Evolutionary conservation across 768 basidiomycete species (phyloP).

Genomic region (Psilocybe subaeruginosa): DNA sequence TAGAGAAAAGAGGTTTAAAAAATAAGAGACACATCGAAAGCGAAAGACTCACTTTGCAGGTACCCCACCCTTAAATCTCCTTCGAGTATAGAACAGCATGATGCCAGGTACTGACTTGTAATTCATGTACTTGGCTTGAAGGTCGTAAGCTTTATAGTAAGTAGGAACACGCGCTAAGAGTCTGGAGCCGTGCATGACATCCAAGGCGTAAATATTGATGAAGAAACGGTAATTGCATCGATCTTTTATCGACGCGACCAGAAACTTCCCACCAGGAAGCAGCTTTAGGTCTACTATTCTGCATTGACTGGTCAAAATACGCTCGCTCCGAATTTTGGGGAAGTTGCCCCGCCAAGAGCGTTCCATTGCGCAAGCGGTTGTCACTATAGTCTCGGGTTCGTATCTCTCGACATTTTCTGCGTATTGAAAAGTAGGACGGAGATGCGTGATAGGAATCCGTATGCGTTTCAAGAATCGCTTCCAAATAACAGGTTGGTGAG

Average conservation of each 20-base stretch:
- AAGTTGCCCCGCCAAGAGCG: constrained; percentile 55
- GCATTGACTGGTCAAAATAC: constrained; percentile 33
- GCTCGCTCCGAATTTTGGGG: constrained; percentile 34
- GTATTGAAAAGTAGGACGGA: constrained; percentile 61
- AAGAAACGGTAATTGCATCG: constrained; percentile 45
- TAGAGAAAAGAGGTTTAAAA: background rate
- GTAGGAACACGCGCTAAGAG: constrained; percentile 54
- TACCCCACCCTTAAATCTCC: constrained; percentile 33
- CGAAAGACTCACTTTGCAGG: constrained; percentile 21
- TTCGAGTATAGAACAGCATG: constrained; percentile 54
- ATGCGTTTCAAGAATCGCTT: constrained; percentile 60
- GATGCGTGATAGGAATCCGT: constrained; percentile 58
- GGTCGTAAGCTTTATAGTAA: constrained; percentile 51
- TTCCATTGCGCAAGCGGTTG: constrained; percentile 60
- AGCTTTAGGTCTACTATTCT: constrained; percentile 55
- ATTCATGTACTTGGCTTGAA: constrained; percentile 65
- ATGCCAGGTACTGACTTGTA: constrained; percentile 48
- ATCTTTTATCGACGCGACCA: constrained; percentile 62
- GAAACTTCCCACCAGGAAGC: constrained; percentile 69
- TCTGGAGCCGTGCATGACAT: constrained; percentile 49
- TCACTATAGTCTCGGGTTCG: constrained; percentile 61
- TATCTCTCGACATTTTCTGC: constrained; percentile 36
- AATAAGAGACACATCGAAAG: background rate
- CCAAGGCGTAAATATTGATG: constrained; percentile 57
- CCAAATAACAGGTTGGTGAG: constrained; percentile 72